Percentiles rank a stretch among this genome's conserved stretches.
phyloP scores from a whole-genome alignment of 2,329 filamentous ascomycete species.

The Aspergillus texensis region DNA sequence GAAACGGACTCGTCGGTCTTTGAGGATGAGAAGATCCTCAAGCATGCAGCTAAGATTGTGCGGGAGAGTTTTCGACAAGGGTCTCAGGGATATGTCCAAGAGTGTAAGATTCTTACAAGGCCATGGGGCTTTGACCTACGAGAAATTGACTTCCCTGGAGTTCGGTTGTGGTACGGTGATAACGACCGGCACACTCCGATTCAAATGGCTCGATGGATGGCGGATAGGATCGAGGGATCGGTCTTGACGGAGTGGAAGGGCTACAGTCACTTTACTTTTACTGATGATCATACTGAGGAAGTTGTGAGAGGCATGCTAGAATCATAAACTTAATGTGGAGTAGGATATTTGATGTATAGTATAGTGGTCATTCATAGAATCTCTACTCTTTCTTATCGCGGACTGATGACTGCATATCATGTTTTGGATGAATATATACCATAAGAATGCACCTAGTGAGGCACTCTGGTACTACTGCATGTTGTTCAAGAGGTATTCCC shows the following conservation, averaged over 20 bases:
- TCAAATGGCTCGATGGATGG: neutral
- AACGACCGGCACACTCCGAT: neutral
- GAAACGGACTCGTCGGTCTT: neutral
- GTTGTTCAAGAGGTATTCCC: too few species aligned
- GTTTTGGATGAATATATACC: neutral
- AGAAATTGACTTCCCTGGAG: neutral
- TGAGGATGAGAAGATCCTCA: neutral
- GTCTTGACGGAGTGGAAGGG: neutral
- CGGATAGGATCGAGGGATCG: neutral
- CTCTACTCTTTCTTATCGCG: neutral
- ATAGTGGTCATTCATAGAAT: neutral
- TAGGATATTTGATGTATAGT: neutral
- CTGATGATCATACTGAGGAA: neutral
- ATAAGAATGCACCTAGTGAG: too few species aligned
- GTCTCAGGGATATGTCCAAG: neutral
- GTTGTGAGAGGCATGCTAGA: neutral
- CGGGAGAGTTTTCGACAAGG: slow-evolving; percentile 3
- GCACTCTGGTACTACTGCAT: too few species aligned
- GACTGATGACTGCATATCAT: neutral
- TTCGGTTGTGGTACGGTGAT: neutral
- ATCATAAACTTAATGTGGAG: neutral
- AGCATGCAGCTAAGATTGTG: neutral
- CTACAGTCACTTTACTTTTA: slow-evolving; percentile 1
- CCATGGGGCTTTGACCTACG: neutral
- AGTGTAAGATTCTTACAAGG: neutral